Evolutionary conservation across 140 eudicot genomes (phyloP).

Genomic region (Erigeron philadelphicus): DNA sequence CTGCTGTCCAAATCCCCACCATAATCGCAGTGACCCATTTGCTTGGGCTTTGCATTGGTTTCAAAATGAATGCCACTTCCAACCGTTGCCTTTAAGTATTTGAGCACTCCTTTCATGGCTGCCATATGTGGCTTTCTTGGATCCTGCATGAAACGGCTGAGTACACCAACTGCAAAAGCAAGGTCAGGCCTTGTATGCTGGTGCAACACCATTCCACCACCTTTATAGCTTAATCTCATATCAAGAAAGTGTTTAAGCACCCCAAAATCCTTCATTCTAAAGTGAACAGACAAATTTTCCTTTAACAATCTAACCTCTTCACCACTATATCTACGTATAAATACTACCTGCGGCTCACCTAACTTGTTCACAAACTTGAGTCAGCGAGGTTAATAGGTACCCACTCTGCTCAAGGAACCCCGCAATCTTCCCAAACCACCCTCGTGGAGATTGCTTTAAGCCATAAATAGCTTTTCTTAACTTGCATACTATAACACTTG

Average conservation of each 20-base stretch:
- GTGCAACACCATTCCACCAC: background rate
- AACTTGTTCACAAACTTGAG: background rate
- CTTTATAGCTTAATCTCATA: background rate
- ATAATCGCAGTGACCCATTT: background rate
- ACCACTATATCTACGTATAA: constrained; percentile 10
- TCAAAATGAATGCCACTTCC: too few species aligned
- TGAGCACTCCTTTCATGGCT: background rate
- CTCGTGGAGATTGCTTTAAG: background rate
- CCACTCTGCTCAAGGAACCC: background rate
- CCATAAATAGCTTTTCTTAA: background rate
- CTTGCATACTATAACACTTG: background rate
- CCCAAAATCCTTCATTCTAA: constrained; percentile 14
- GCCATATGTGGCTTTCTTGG: too few species aligned
- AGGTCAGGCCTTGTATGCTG: too few species aligned
- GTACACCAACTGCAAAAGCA: too few species aligned
- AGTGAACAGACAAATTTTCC: background rate
- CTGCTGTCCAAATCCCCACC: background rate
- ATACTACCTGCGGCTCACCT: too few species aligned
- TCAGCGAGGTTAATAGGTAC: background rate
- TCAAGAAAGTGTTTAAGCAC: background rate
- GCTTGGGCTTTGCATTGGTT: background rate
- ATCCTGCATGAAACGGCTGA: too few species aligned
- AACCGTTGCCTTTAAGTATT: background rate
- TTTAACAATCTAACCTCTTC: background rate
- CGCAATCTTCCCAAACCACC: background rate